phyloP scores from a whole-genome alignment of 345 rosid species.

The Hevea brasiliensis region DNA sequence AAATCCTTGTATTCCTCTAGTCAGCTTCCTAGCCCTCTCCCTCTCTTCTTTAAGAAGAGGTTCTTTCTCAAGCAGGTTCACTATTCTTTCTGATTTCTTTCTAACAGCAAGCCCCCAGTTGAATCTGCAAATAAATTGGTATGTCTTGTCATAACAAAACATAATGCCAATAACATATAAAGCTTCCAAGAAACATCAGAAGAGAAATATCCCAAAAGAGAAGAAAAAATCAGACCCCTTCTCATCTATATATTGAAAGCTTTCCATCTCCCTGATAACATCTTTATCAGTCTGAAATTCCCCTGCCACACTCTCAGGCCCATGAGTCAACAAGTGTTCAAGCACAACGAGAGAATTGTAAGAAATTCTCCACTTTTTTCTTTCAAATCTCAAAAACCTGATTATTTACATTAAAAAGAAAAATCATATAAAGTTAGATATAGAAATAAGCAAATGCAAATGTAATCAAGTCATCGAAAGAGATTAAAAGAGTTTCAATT shows the following conservation, averaged over 20 bases:
- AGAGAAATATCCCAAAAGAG: not conserved
- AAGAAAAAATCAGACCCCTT: constrained; percentile 55
- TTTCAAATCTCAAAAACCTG: constrained; percentile 72
- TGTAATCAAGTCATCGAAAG: not conserved
- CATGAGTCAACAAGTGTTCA: constrained; percentile 85
- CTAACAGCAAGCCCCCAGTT: constrained; percentile 87
- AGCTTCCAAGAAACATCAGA: not conserved
- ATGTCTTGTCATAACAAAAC: too few species aligned
- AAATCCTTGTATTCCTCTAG: constrained; percentile 81
- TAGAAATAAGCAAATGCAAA: not conserved
- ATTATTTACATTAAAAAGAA: not conserved
- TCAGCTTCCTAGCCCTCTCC: constrained; percentile 70
- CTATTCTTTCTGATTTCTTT: constrained; percentile 67
- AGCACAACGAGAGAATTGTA: constrained; percentile 72
- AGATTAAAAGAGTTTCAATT: too few species aligned
- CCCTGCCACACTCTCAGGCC: constrained; percentile 81
- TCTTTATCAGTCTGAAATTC: constrained; percentile 69
- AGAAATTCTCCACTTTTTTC: constrained; percentile 72
- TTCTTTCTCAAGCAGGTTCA: constrained; percentile 67
- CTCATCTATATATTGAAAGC: constrained; percentile 73
- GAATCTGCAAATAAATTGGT: constrained; percentile 46
- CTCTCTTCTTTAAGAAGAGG: constrained; percentile 71
- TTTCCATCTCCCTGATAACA: constrained; percentile 48
- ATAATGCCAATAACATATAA: not conserved
- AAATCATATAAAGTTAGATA: too few species aligned